phyloP scores from a whole-genome alignment of 345 rosid genomes.

The Lenwebbia sp. region DNA sequence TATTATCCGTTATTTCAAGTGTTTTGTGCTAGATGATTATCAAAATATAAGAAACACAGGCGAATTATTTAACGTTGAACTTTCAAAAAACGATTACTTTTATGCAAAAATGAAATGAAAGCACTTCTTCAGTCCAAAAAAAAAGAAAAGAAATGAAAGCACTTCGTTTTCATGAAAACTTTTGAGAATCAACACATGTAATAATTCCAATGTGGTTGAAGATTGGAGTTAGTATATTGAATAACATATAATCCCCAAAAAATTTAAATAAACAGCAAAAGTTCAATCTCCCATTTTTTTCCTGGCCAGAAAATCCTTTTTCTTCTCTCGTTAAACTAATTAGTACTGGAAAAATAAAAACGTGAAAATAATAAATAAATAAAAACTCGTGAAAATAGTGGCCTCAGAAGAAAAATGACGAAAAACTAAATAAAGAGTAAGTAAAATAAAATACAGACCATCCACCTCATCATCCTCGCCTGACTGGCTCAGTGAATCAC shows the following conservation, averaged over 20 bases:
- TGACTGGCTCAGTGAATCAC: not conserved
- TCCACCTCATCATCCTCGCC: not conserved
- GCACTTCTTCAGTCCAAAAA: too few species aligned
- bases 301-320: too few species aligned
- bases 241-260: not conserved
- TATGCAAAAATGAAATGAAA: too few species aligned
- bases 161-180: too few species aligned
- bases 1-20: not conserved
- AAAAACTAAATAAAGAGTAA: not conserved
- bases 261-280: too few species aligned
- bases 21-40: not conserved
- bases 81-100: not conserved
- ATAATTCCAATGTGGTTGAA: too few species aligned
- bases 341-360: not conserved
- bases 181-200: too few species aligned
- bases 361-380: not conserved
- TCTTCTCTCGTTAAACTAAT: too few species aligned
- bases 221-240: too few species aligned
- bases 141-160: too few species aligned
- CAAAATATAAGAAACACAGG: not conserved
- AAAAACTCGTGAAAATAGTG: not conserved
- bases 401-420: not conserved
- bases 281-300: too few species aligned
- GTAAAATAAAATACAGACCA: not conserved
- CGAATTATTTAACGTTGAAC: not conserved